Percentiles rank a stretch among this genome's conserved stretches.
phyloP scores from a whole-genome alignment of 495 filamentous ascomycete genomes.

The Annulohypoxylon stygium region DNA sequence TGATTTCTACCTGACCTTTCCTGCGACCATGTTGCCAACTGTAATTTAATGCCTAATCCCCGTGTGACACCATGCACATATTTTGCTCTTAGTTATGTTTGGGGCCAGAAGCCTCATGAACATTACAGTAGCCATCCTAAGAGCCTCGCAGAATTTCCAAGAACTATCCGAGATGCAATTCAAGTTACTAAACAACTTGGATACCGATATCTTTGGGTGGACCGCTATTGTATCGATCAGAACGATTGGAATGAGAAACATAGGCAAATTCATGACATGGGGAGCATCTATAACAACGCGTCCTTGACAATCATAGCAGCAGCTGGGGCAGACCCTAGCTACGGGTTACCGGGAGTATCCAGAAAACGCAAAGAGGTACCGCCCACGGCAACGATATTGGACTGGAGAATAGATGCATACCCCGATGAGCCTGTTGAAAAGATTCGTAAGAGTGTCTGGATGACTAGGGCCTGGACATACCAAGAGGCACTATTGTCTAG shows the following conservation, averaged over 20 bases:
- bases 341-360: slow-evolving; percentile 51
- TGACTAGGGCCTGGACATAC: slow-evolving; percentile 58
- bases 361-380: neutral
- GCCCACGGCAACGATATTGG: slow-evolving; percentile 5
- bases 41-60: no score
- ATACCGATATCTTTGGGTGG: slow-evolving; percentile 52
- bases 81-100: no score
- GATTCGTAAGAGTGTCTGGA: slow-evolving; percentile 44
- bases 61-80: no score
- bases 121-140: no score
- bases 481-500: slow-evolving; percentile 56
- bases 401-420: neutral
- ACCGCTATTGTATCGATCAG: slow-evolving; percentile 50
- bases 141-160: no score
- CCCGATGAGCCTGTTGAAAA: neutral
- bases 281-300: slow-evolving; percentile 43
- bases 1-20: no score
- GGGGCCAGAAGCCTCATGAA: no score
- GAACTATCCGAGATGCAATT: slow-evolving; percentile 1
- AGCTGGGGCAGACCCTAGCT: slow-evolving; percentile 33
- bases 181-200: slow-evolving; percentile 29
- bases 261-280: slow-evolving; percentile 48
- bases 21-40: no score
- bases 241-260: slow-evolving; percentile 16
- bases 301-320: slow-evolving; percentile 48